phyloP scores from a whole-genome alignment of 2,329 filamentous ascomycete species.

The Colletotrichum liriopes region DNA sequence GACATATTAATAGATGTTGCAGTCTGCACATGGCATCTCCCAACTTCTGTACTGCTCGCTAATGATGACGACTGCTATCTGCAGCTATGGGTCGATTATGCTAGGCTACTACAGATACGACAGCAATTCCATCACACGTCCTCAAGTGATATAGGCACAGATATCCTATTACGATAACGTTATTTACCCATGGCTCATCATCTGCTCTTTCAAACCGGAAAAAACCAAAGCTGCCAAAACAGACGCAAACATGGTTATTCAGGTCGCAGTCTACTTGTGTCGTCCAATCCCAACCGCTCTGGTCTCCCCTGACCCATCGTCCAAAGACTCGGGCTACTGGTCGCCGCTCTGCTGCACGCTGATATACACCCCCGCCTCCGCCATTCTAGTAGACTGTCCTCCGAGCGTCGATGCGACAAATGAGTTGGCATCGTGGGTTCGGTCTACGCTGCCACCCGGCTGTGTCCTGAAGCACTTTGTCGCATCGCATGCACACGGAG shows the following conservation, averaged over 20 bases:
- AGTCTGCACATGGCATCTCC: neutral
- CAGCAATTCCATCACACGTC: neutral
- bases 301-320: neutral
- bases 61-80: neutral
- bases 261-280: neutral
- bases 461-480: neutral
- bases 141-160: neutral
- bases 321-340: conserved; percentile 4
- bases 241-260: neutral
- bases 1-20: neutral
- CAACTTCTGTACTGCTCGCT: neutral
- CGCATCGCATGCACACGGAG: conserved; percentile 12
- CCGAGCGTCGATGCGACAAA: neutral
- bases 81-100: neutral
- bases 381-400: conserved; percentile 6
- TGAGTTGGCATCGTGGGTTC: conserved; percentile 2
- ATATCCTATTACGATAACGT: neutral
- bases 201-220: neutral
- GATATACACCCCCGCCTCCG: neutral
- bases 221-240: neutral
- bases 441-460: neutral
- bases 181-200: neutral
- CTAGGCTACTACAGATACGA: neutral
- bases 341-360: conserved; percentile 9
- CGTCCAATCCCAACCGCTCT: neutral